A percentile compares a stretch with the other conserved stretches of the same genome.
Conservation (phyloP, 257 asterid species). For the Scutellaria baicalensis region DNA sequence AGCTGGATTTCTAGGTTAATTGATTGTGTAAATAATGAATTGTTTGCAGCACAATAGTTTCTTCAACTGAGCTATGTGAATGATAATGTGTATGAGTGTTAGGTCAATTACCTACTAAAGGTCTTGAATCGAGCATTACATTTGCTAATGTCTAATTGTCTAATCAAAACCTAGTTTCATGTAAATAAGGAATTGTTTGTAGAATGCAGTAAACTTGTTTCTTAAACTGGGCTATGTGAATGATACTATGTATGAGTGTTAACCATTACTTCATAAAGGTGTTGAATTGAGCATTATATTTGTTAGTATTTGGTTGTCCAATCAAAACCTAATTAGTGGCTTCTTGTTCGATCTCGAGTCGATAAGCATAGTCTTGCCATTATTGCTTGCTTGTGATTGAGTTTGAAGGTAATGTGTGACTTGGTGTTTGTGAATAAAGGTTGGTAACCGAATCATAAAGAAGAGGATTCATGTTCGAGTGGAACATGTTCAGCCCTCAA, state of each 20-base stretch:
- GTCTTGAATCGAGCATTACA: no score
- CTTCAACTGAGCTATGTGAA: not conserved
- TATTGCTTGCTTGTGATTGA: not conserved
- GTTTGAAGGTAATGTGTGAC: not conserved
- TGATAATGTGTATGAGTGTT: not conserved
- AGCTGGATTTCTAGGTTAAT: not conserved
- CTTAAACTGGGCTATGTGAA: not conserved
- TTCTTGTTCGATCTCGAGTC: no score
- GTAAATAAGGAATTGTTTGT: no score
- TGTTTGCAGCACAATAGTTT: not conserved
- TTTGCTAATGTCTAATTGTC: no score
- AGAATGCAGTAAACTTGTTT: no score
- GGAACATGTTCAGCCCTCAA: slow-evolving; percentile 72
- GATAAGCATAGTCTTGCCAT: no score
- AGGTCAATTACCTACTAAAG: no score
- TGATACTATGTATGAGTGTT: not conserved
- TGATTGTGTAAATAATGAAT: no score
- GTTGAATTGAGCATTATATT: no score
- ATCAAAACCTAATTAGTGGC: not conserved
- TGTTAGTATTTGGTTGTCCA: no score
- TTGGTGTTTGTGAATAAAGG: slow-evolving; percentile 31
- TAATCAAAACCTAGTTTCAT: not conserved
- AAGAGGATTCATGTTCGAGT: slow-evolving; percentile 81
- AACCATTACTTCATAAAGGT: no score
- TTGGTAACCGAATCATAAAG: slow-evolving; percentile 59